Percentiles rank a stretch among this genome's conserved stretches.
phyloP scores from a whole-genome alignment of 768 basidiomycete species.

The Royoungia palumana region DNA sequence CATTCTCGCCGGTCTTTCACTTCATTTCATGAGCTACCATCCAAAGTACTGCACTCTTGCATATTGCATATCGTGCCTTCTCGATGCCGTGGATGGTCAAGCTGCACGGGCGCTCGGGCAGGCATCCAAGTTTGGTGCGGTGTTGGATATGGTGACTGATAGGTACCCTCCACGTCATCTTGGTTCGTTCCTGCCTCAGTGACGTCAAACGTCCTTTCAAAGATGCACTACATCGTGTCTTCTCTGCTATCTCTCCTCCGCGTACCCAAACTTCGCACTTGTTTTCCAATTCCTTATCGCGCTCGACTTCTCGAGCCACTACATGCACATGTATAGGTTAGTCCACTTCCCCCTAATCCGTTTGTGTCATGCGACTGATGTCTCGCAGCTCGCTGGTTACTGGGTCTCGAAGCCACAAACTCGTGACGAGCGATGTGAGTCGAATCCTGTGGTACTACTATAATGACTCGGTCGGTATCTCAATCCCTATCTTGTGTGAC shows the following conservation, averaged over 20 bases:
- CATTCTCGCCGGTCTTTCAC: constrained; percentile 81
- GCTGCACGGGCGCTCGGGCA: constrained; percentile 87
- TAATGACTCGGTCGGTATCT: constrained; percentile 74
- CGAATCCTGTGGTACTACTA: constrained; percentile 91
- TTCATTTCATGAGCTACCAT: constrained; percentile 93
- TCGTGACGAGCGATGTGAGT: constrained; percentile 89
- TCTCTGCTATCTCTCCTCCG: constrained; percentile 88
- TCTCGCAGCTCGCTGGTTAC: constrained; percentile 81
- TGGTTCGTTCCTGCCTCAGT: neutral
- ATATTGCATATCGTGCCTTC: constrained; percentile 85
- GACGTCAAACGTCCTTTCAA: constrained; percentile 1
- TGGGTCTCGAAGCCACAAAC: constrained; percentile 90
- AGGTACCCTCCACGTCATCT: constrained; percentile 46
- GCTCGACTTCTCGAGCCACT: constrained; percentile 96
- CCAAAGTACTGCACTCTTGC: constrained; percentile 88
- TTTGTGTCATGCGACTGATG: constrained; percentile 2
- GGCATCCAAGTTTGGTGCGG: constrained; percentile 95
- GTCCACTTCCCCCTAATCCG: neutral
- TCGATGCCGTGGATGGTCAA: constrained; percentile 94
- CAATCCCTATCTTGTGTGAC: neutral
- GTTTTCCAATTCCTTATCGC: constrained; percentile 94
- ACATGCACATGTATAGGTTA: constrained; percentile 99
- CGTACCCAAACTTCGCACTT: constrained; percentile 81
- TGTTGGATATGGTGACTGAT: constrained; percentile 99
- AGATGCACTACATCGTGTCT: constrained; percentile 97